Evolutionary conservation across 371 early-diverging fungal genomes (phyloP), one percentile per base, ranked within the genome.

Genomic region (Mortierella sp.): DNA sequence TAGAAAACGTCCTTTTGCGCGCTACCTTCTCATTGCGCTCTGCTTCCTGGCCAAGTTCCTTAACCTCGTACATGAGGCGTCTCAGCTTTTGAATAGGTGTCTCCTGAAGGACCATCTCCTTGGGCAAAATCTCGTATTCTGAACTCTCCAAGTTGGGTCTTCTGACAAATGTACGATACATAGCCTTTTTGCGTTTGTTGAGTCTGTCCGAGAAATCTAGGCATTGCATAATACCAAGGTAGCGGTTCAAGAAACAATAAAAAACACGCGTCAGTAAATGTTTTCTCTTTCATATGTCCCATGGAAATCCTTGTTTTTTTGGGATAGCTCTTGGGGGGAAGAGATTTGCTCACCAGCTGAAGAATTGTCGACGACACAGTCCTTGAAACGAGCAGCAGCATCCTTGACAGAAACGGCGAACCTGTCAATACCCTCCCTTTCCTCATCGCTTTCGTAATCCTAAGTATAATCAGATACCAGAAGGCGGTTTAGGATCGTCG

Each of bases 31-130:
- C 83, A 27, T 79, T 79, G 57, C 86, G 83, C 34, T 89, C 87
- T 21, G 93, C 65, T 69, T 92, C 90, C 56, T 88, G 88, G 27
- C 82, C 86, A 12, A 95, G 84, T 58, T 95, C 93, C 62, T 92
- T 90, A 4, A 91, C 90, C 72, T 95, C 96, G 65, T 81, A 91
- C 80, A 90, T 87, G 41, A 95, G 85, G 28, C 96, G 87, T 28
- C 92, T 87, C 26, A 94, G 78, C 65, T 89, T 87, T 69, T 94
- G 93, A 31, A 90, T 71, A 39, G 90, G 81, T 1, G 93, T 92
- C 63, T 94, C 96, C 53, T 84, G 81, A 34, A 91, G 72, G 32
- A 72, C 66, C 53, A 83, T 64, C 6, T 87, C 84, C 61, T 82
- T 84, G 4, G 89, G 88, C 55, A 90, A 48, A 26, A 88, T 79